Evolutionary conservation across 2,329 filamentous ascomycete species (phyloP), one percentile per base, ranked within the genome.

Genomic region (Cercospora berteroae): DNA sequence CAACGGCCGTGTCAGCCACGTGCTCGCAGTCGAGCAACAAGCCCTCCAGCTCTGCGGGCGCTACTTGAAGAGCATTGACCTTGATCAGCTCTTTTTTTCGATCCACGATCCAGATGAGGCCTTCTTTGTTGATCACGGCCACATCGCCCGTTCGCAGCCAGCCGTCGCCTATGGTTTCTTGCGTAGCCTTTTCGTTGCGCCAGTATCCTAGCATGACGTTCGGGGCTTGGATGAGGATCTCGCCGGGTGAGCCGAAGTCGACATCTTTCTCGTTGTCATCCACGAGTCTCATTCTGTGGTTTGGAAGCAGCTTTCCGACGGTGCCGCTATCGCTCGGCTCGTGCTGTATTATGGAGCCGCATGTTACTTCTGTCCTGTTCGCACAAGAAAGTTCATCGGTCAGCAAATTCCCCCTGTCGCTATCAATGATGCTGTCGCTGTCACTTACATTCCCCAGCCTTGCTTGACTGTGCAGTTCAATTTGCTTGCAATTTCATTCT

Each of bases 1-100:
- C 84, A 0, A 83, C 85, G 5, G 85, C 86, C 7, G 84, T 85
- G 71, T 87, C 85, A 3, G 83, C 83, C 16, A 87, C 73, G 39
- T 83, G 77, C n/a, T 83, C 79, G 57, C 84, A 81, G 67, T 85
- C 82, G 0, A 86, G 76, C 0, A 87, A 78, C 0, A 83, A 81
- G 74, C 23, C 74, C 67, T 76, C 74, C 2, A 76, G 72, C 63
- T 76, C 74, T 18, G 74, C 74, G 1, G 74, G 74, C 9, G 74
- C 74, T 13, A 76, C 74, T 70, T 76, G 74, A 20, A 64, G 20
- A 9, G 36, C 39, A 10, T 62, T 62, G 5, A 56, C 25, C 20
- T 50, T 56, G 57, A 63, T 68, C 27, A 71, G 52, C 61, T 73
- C 77, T 64, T 79, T 79, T 69, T 77, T 78, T 0, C 77, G 72